Conservation (phyloP, 257 asterid species). For the Henckelia pumila region DNA sequence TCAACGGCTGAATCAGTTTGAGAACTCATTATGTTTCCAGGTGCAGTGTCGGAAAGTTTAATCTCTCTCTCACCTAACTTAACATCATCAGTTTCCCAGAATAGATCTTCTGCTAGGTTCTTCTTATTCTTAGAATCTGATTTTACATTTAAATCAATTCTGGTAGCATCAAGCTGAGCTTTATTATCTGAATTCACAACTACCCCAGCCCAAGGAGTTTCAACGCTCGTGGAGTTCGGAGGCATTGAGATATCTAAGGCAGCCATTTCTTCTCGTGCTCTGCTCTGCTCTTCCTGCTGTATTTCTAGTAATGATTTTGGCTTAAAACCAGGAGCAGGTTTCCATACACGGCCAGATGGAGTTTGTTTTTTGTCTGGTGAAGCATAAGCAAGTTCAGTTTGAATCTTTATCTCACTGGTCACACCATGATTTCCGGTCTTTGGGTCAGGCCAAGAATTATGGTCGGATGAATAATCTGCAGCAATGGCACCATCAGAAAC, state of each 20-base stretch:
- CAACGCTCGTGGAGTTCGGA: constrained; percentile 43
- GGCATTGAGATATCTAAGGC: constrained; percentile 54
- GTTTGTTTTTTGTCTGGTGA: constrained; percentile 37
- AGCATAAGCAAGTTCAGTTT: constrained; percentile 32
- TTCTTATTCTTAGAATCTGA: constrained; percentile 57
- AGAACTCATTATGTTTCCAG: constrained; percentile 32
- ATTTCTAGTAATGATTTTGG: constrained; percentile 87
- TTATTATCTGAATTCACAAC: constrained; percentile 53
- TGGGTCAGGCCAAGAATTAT: constrained; percentile 24
- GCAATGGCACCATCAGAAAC: constrained; percentile 26
- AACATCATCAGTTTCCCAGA: constrained; percentile 46
- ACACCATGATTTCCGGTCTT: constrained; percentile 27
- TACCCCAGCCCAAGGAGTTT: constrained; percentile 73
- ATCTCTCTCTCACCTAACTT: constrained; percentile 45
- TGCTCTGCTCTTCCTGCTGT: constrained; percentile 93
- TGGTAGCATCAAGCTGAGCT: constrained; percentile 39
- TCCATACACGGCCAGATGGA: constrained; percentile 75
- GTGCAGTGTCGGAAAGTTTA: constrained; percentile 37
- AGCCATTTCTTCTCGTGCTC: constrained; percentile 57
- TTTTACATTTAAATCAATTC: constrained; percentile 32
- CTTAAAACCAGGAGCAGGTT: constrained; percentile 95
- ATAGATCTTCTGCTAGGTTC: constrained; percentile 57
- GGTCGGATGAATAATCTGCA: constrained; percentile 28
- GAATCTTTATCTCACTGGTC: constrained; percentile 32
- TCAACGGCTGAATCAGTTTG: constrained; percentile 41